These are phyloP conservation scores for Colletotrichum scovillei DNA, from an alignment of 2,329 filamentous ascomycete genomes.

Conservation along the genomic window DNA sequence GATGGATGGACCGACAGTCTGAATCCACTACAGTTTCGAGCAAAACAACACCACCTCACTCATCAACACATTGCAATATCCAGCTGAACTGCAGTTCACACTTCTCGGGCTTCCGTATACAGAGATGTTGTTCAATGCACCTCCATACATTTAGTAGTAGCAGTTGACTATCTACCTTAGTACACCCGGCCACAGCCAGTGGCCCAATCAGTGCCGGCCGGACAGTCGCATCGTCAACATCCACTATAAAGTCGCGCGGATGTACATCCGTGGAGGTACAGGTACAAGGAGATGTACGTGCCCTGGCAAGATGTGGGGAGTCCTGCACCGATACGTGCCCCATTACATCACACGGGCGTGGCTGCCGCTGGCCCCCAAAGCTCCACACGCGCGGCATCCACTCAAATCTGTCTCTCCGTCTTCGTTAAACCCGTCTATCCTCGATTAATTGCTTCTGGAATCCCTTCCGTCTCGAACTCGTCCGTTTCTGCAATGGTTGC, in stretches of 20 bases:
- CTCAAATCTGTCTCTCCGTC: constrained; percentile 7
- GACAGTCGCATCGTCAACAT: too few species aligned
- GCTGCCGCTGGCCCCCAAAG: neutral
- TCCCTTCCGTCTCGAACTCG: neutral
- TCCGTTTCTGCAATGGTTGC: neutral
- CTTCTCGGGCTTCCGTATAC: neutral
- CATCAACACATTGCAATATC: neutral
- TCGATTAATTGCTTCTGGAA: neutral
- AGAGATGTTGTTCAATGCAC: neutral
- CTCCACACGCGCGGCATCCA: neutral
- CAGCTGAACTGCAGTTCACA: neutral
- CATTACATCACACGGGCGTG: constrained; percentile 20
- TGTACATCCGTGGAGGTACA: neutral
- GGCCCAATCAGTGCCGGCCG: neutral
- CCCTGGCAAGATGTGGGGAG: constrained; percentile 6
- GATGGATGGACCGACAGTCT: too few species aligned
- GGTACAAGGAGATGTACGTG: neutral
- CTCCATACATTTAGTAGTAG: too few species aligned
- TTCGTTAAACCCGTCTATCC: neutral
- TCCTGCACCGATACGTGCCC: neutral
- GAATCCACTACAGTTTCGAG: too few species aligned
- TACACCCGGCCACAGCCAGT: neutral
- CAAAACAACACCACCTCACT: neutral
- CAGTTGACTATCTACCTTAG: neutral
- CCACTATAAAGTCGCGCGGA: neutral